phyloP scores from a whole-genome alignment of 2,329 filamentous ascomycete genomes.

The Stromatinia cepivora region DNA sequence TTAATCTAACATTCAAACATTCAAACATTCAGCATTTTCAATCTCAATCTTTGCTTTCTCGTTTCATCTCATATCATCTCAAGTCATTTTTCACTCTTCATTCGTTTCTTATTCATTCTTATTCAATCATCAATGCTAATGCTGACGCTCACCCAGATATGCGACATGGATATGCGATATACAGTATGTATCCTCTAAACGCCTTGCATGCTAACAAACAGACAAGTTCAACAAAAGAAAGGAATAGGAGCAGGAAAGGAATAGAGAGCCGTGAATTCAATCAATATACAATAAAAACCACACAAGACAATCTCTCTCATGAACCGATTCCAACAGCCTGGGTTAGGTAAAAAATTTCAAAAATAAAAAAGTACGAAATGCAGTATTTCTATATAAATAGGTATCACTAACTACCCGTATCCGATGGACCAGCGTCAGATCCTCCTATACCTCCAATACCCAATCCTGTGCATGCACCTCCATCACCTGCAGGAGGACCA shows the following conservation, averaged over 20 bases:
- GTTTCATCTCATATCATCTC: background rate
- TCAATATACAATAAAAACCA: background rate
- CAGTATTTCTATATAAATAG: conserved; percentile 1
- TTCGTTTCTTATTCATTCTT: background rate
- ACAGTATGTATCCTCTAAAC: background rate
- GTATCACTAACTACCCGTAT: background rate
- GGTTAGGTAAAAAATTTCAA: background rate
- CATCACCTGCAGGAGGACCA: conserved; percentile 21
- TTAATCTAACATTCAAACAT: background rate
- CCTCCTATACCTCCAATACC: background rate
- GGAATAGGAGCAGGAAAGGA: background rate
- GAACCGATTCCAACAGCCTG: background rate
- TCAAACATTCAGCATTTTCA: too few relatives aligned
- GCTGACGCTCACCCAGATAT: background rate
- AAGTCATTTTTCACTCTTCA: background rate
- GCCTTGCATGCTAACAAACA: background rate
- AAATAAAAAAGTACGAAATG: background rate
- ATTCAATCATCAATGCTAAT: background rate
- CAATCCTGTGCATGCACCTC: background rate
- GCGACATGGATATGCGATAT: background rate
- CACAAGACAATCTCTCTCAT: background rate
- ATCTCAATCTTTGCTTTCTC: background rate
- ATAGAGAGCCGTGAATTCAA: background rate
- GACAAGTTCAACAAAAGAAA: background rate
- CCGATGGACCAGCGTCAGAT: conserved; percentile 5